Base-by-base conservation (phyloP, 345 rosid genomes). In the Limnanthes douglasii region DNA sequence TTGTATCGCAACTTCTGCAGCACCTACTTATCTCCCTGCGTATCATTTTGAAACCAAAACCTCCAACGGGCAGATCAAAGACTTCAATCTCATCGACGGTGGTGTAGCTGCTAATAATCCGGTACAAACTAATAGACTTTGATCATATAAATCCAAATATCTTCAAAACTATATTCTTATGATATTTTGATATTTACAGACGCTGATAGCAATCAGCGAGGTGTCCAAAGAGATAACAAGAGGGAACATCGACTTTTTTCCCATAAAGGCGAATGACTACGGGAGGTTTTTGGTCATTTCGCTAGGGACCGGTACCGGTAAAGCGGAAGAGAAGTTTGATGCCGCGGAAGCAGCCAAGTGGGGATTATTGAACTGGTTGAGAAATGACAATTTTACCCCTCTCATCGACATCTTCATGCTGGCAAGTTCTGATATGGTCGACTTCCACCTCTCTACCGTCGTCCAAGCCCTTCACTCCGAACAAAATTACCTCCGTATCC, bases 321-420 rank as follows among this genome's bases (percentile, higher is more conserved):
- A 30, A 35, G 40, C 6, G 0, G 59, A 37, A 10, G 11, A 29
- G 15, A 73, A 62, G 8, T 84, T 64, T 53, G 32, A 17, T 8
- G 61, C 84, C 0, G 45, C 51, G 37, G 56, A 24, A 36, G 58
- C 73, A 25, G 52, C 86, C 0, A 73, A 70, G 30, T 75, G 95
- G 93, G 93, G 95, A 5, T 30, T 66, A 15, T 34, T 70, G 29
- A 21, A 43, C 12, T 84, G 95, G 95, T 13, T 75, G 28, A 57
- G 46, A 14, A 33, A 68, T 4, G 11, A 60, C 5, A 77, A 71
- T 2, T 24, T 56, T 10, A 54, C 64, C 32, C 93, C 95, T 0
- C 8, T 84, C 18, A 22, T 79, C 4, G 72, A 73, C 34, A 65
- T 63, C 21, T 68, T 45, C 21, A 12, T 33, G 14, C 59, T 64